These are phyloP conservation scores for Dryadomyces quercus-mongolicae DNA, from an alignment of 2,329 filamentous ascomycete species.

Conservation along the genomic window DNA sequence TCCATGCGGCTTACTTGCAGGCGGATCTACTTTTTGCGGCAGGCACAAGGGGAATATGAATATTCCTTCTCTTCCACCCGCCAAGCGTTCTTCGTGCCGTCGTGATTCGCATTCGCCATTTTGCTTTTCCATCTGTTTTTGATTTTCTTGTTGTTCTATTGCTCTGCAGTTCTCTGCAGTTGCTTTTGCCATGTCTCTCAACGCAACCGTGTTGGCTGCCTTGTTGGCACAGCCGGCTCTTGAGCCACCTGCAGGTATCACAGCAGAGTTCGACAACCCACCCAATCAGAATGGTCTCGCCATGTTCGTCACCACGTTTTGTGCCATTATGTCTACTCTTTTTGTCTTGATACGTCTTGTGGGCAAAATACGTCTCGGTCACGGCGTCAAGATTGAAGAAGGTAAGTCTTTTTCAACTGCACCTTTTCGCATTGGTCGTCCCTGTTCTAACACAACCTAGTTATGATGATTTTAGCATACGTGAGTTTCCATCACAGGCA, in stretches of 20 bases:
- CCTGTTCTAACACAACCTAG: background rate
- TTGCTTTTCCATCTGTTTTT: too few relatives aligned
- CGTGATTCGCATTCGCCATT: too few relatives aligned
- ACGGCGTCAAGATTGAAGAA: background rate
- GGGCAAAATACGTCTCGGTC: background rate
- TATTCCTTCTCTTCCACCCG: too few relatives aligned
- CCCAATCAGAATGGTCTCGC: conserved; percentile 7
- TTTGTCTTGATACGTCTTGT: conserved; percentile 13
- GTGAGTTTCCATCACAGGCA: background rate
- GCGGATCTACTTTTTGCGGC: too few relatives aligned
- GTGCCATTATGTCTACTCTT: conserved; percentile 12
- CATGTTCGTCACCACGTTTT: conserved; percentile 4
- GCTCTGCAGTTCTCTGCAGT: background rate
- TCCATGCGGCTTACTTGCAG: too few relatives aligned
- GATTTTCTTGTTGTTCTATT: background rate
- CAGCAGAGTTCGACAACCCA: conserved; percentile 4
- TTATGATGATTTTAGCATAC: conserved; percentile 4
- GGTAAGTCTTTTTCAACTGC: background rate
- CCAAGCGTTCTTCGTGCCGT: too few relatives aligned
- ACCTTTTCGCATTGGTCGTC: background rate
- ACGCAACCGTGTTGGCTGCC: background rate
- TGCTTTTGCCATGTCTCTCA: background rate
- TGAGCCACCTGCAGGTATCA: background rate
- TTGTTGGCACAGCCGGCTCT: background rate
- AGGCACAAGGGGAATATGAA: too few relatives aligned